Conservation (phyloP, 2,329 filamentous ascomycete genomes). For the Microsporum canis region DNA sequence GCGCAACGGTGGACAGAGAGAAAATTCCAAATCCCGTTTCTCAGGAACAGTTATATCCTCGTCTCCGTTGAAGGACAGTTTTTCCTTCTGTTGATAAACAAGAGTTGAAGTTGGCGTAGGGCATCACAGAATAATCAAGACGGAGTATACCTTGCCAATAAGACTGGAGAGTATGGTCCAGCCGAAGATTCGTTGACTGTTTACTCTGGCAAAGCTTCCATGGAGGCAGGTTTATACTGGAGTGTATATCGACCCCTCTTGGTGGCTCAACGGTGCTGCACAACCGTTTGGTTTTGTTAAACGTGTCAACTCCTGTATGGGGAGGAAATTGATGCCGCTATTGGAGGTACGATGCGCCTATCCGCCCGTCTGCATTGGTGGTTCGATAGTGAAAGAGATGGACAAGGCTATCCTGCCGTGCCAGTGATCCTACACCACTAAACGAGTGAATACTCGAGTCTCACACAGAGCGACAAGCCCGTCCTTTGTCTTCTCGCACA, state of each 20-base stretch:
- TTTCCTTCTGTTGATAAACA: not conserved
- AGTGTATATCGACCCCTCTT: not conserved
- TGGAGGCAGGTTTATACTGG: not conserved
- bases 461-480: not conserved
- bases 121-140: too few species aligned
- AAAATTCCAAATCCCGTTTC: too few species aligned
- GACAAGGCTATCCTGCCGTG: not conserved
- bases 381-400: not conserved
- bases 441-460: not conserved
- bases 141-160: not conserved
- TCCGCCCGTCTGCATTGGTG: not conserved
- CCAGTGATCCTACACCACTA: not conserved
- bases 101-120: not conserved
- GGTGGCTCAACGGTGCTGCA: not conserved
- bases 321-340: not conserved
- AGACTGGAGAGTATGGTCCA: not conserved
- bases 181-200: not conserved
- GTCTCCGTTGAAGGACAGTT: too few species aligned
- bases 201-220: not conserved
- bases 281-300: not conserved
- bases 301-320: not conserved
- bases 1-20: too few species aligned
- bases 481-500: not conserved
- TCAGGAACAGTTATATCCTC: too few species aligned
- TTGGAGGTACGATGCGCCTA: not conserved